Evolutionary conservation across 1,139 yeast species (phyloP), one percentile per base, ranked within the genome.

Genomic region (Williopsis jadinii): DNA sequence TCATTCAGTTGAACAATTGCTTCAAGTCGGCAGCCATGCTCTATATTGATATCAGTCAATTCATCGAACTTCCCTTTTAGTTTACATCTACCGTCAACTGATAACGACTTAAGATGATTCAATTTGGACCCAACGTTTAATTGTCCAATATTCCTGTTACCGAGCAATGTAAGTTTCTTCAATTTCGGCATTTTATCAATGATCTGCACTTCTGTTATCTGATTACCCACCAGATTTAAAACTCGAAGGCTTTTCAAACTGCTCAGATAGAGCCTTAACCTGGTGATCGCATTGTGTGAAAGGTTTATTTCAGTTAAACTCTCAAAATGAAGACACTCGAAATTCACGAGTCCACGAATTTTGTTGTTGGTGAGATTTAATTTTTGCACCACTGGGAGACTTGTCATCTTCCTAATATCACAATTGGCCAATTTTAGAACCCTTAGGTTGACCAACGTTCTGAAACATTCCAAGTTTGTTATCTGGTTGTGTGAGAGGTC

Each of bases 401-500:
- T 42, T 5, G 41, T 41, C 10, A 52, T 13, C 3, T 36, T 32
- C 4, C 33, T 36, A 5, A 54, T 41, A 10, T 38, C 31, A 34
- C 55, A 54, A 27, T 44, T 28, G 5, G 51, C 42, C 6, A 54
- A 36, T 30, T 47, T 39, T 13, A 55, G 37, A 10, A 36, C 36
- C 34, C 52, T 42, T 13, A 55, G 38, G 28, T 38, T 45, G 26
- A 35, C 33, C 36, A 54, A 41, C 4, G 42, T 30, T 11, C 40
- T 19, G 34, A 54, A 54, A 5, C 32, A 28, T 4, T 35, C 38
- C 43, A 53, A 37, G n/a, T 36, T 41, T n/a, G 45, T 35, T 3
- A 54, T 45, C 13, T 43, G 38, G 27, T 54, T 54, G 10, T 39
- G 28, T 30, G 50, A 47, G 28, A 53, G 31, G 33, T 54, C 50